Evolutionary conservation across 164 flowering plant species (phyloP).

Genomic region (Litsea cubeba): DNA sequence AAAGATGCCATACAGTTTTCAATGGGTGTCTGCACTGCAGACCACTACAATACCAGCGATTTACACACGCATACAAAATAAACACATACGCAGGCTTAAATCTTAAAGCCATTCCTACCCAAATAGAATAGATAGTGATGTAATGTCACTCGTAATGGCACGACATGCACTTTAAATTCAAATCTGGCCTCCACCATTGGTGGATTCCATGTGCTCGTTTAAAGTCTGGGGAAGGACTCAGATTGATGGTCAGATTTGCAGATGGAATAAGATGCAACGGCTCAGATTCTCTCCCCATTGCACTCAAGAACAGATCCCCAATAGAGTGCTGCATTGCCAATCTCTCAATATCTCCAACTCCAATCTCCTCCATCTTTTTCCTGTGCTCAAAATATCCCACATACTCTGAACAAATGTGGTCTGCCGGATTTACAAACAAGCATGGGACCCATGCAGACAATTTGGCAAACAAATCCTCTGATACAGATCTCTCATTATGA

Average conservation of each 20-base stretch:
- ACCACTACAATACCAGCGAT: no score
- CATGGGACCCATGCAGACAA: conserved; percentile 57
- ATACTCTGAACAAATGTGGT: conserved; percentile 65
- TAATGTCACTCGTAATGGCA: conserved; percentile 12
- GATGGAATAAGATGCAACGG: conserved; percentile 70
- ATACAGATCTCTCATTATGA: conserved; percentile 9
- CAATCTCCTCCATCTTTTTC: conserved; percentile 64
- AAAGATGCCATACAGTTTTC: no score
- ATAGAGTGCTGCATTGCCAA: conserved; percentile 61
- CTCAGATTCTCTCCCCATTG: conserved; percentile 47
- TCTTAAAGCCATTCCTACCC: neutral
- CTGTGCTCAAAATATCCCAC: conserved; percentile 72
- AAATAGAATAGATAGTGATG: neutral
- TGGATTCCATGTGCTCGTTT: conserved; percentile 64
- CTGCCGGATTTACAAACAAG: conserved; percentile 57
- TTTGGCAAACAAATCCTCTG: conserved; percentile 40
- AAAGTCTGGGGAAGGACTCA: conserved; percentile 30
- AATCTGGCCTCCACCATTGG: conserved; percentile 67
- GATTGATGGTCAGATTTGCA: conserved; percentile 44
- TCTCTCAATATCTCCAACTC: conserved; percentile 48
- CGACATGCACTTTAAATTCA: conserved; percentile 31
- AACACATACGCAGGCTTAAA: neutral
- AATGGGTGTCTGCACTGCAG: no score
- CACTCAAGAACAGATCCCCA: conserved; percentile 42
- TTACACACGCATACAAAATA: no score